Evolutionary conservation across 2,329 filamentous ascomycete genomes (phyloP).

Genomic region (Dactylonectria estremocensis): DNA sequence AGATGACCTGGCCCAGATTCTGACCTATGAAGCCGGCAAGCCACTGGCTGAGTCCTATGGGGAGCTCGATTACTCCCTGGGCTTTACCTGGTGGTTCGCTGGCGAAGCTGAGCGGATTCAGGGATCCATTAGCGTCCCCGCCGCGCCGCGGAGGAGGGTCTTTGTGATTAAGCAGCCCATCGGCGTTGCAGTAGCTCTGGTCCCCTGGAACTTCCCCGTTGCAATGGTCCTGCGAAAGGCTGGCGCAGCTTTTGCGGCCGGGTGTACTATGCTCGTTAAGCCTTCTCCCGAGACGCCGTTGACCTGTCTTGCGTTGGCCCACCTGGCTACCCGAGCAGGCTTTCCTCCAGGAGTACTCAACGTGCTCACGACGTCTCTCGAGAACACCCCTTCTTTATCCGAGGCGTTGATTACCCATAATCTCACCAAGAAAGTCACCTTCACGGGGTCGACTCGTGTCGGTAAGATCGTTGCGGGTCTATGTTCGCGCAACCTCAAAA

Average conservation of each 20-base stretch:
- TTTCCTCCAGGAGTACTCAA: slow-evolving; percentile 81
- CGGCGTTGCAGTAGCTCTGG: slow-evolving; percentile 52
- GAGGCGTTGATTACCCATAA: no score
- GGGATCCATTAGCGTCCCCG: slow-evolving; percentile 71
- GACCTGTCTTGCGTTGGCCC: slow-evolving; percentile 77
- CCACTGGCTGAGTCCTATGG: slow-evolving; percentile 67
- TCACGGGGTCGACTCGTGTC: slow-evolving; percentile 82
- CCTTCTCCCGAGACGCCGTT: slow-evolving; percentile 82
- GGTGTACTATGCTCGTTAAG: slow-evolving; percentile 83
- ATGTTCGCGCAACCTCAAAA: slow-evolving; percentile 76
- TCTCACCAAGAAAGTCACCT: slow-evolving; percentile 85
- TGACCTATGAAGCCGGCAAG: slow-evolving; percentile 60
- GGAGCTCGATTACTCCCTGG: slow-evolving; percentile 69
- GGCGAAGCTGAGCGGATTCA: slow-evolving; percentile 59
- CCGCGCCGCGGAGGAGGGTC: slow-evolving; percentile 53
- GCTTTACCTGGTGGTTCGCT: slow-evolving; percentile 71
- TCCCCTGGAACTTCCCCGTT: slow-evolving; percentile 72
- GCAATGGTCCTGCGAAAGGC: slow-evolving; percentile 74
- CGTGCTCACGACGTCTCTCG: slow-evolving; percentile 61
- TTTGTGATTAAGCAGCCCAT: slow-evolving; percentile 75
- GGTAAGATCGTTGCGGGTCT: slow-evolving; percentile 75
- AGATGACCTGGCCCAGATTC: not conserved
- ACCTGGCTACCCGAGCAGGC: slow-evolving; percentile 78
- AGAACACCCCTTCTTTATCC: slow-evolving; percentile 60
- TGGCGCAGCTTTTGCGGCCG: slow-evolving; percentile 74